These are phyloP conservation scores for Colletotrichum agaves DNA, from an alignment of 2,329 filamentous ascomycete species.

Conservation along the genomic window DNA sequence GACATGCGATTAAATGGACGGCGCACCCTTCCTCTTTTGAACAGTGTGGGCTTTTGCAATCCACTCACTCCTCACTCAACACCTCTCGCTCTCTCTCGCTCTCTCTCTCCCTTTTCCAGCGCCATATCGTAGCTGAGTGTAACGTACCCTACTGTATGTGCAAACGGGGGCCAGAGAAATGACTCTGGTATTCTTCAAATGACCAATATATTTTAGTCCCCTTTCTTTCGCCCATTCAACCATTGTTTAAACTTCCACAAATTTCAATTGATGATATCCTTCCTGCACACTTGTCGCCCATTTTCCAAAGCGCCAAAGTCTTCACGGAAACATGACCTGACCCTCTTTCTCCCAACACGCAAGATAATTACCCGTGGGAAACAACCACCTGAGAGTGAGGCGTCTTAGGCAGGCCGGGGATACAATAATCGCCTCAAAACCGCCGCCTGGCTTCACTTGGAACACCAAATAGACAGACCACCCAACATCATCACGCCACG, in stretches of 20 bases:
- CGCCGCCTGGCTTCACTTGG: not conserved
- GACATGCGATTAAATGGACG: not conserved
- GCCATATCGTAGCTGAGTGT: slow-evolving; percentile 9
- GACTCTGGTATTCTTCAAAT: not conserved
- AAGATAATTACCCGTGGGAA: not conserved
- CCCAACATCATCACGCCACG: not conserved
- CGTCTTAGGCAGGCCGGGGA: not conserved
- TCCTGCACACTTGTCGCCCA: no score
- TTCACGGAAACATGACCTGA: not conserved
- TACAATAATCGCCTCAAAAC: not conserved
- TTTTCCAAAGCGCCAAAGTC: no score
- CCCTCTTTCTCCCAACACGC: not conserved
- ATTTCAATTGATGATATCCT: no score
- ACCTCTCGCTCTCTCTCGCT: no score
- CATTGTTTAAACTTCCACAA: not conserved
- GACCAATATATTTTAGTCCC: not conserved
- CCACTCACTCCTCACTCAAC: slow-evolving; percentile 1
- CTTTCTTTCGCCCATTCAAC: not conserved
- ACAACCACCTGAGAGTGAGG: not conserved
- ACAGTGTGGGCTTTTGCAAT: not conserved
- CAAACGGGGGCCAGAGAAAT: not conserved
- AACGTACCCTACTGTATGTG: slow-evolving; percentile 9
- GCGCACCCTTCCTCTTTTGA: no score
- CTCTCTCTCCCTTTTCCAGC: not conserved
- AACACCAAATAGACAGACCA: not conserved